Base-by-base conservation (phyloP, 352 stramenopile species). In the Phytophthora capsici region DNA sequence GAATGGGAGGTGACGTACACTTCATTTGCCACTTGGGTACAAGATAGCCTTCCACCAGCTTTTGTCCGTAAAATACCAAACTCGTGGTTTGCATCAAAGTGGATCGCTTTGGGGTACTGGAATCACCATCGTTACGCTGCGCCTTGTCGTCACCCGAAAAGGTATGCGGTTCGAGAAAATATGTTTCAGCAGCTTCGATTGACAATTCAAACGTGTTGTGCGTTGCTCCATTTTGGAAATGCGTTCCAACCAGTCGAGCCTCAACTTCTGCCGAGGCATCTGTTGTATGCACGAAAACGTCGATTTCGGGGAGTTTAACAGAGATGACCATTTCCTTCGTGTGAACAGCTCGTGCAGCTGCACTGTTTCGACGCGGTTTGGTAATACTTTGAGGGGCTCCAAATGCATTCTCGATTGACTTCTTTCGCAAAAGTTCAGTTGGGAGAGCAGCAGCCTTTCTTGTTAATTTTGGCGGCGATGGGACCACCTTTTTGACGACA, bases 1-100 rank as follows among this genome's bases (percentile, higher is more conserved):
- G 88, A 23, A 93, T 88, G 0, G 84, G 84, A n/a, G 84, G 84
- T 14, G 77, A 78, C 4, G 71, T 89, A 45, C 84, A 89, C 22
- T 84, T 81, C 66, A 88, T 82, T 22, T 65, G 37, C 84, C 82
- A 93, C 23, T 82, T 84, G 4, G 82, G 71, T 7, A 76, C 53
- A 2, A 73, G 57, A n/a, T 80, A 66, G 1, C 61, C 46, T 36
- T 83, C 63, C 0, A 72, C 38, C 6, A 84, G 62, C 36, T 93
- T 90, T 50, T 83, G 67, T 9, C 84, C 82, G 19, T 69, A 70
- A 69, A 93, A 91, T 28, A 88, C 66, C n/a, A 93, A 57, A 1
- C 75, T 71, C 1, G 80, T 88, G 37, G 77, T 86, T 48, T 77
- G 67, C 51, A 93, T 58, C 25, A 93, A 82, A 9, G 77, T 84